phyloP scores from a whole-genome alignment of 495 filamentous ascomycete species.

The Emericellopsis terricola region DNA sequence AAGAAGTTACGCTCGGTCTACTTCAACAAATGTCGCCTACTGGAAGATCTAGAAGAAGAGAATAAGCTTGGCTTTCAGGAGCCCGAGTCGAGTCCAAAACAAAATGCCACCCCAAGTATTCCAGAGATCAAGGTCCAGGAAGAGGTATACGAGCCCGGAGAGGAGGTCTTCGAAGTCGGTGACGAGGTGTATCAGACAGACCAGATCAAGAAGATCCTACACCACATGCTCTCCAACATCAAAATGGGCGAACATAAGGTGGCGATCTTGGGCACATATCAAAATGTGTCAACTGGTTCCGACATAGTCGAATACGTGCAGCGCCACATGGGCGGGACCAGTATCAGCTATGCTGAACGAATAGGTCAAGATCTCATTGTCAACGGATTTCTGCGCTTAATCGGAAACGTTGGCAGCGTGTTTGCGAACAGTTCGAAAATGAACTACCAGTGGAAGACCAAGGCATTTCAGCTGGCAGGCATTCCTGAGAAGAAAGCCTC shows the following conservation, averaged over 20 bases:
- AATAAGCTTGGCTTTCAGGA: constrained; percentile 95
- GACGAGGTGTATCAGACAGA: constrained; percentile 71
- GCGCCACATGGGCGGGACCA: constrained; percentile 65
- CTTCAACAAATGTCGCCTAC: constrained; percentile 93
- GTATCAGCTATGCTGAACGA: constrained; percentile 72
- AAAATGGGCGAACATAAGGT: constrained; percentile 82
- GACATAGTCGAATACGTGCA: constrained; percentile 94
- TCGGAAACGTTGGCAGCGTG: constrained; percentile 85
- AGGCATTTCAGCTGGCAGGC: constrained; percentile 72
- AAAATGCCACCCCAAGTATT: constrained; percentile 9
- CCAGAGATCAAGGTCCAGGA: constrained; percentile 42
- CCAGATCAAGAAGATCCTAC: constrained; percentile 74
- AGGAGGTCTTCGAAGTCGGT: constrained; percentile 76
- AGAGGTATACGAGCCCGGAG: constrained; percentile 35
- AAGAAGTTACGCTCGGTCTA: constrained; percentile 89
- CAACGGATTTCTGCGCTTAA: constrained; percentile 71
- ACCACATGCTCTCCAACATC: constrained; percentile 74
- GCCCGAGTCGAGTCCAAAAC: constrained; percentile 36
- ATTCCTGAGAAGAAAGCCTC: constrained; percentile 72
- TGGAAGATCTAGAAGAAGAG: constrained; percentile 95
- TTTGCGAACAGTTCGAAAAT: constrained; percentile 96
- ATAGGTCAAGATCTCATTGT: constrained; percentile 86
- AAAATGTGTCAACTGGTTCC: constrained; percentile 74
- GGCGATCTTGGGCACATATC: constrained; percentile 84
- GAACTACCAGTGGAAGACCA: constrained; percentile 93